A percentile compares a stretch with the other conserved stretches of the same genome.
Evolutionary conservation across 176 grass and related monocot species (phyloP).

Genomic region (Ananas comosus): DNA sequence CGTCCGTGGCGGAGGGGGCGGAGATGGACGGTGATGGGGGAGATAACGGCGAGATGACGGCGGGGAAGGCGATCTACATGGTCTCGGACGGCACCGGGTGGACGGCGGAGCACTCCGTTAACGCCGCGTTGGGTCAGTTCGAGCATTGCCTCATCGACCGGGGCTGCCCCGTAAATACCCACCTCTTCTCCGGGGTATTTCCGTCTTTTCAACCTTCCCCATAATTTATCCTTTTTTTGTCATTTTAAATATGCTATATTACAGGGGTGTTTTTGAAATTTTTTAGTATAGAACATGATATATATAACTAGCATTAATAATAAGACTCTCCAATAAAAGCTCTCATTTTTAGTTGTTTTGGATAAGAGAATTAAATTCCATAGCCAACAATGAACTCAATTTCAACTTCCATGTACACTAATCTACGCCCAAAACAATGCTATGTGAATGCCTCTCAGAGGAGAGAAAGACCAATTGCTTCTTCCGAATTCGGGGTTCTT

Average conservation of each 20-base stretch:
- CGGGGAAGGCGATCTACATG: slow-evolving; percentile 84
- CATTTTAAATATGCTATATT: neutral
- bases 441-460: neutral
- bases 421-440: neutral
- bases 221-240: neutral
- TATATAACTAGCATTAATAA: too few relatives aligned
- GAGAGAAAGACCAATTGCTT: neutral
- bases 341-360: neutral
- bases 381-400: neutral
- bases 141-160: slow-evolving; percentile 74
- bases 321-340: neutral
- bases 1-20: neutral
- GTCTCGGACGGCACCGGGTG: slow-evolving; percentile 96
- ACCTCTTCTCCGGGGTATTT: slow-evolving; percentile 76
- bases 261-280: too few relatives aligned
- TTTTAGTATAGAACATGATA: too few relatives aligned
- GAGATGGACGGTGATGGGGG: slow-evolving; percentile 17
- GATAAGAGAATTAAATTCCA: neutral
- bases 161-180: slow-evolving; percentile 60
- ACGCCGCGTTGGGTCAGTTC: slow-evolving; percentile 91
- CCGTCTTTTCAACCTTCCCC: neutral
- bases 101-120: slow-evolving; percentile 92
- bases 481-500: slow-evolving; percentile 1
- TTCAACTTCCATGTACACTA: neutral
- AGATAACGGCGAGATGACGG: slow-evolving; percentile 1